Conservation (phyloP, 2,329 filamentous ascomycete species). For the Penicillium psychrosexuale region DNA sequence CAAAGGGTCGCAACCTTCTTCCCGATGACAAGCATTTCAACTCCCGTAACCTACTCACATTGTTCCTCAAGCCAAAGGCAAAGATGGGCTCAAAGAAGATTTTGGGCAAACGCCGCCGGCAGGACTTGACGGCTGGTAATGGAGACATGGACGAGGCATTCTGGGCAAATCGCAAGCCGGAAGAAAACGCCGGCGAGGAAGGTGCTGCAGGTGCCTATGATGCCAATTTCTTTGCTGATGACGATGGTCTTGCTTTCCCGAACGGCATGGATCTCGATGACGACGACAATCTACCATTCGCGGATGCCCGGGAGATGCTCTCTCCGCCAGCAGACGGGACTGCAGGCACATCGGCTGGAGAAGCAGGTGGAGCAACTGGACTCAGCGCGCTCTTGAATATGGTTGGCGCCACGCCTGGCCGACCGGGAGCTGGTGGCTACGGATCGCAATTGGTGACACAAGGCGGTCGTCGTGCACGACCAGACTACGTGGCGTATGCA, state of each 20-base stretch:
- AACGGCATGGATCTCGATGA: slow-evolving; percentile 48
- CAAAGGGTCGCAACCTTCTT: slow-evolving; percentile 85
- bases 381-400: slow-evolving; percentile 41
- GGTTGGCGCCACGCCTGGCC: slow-evolving; percentile 40
- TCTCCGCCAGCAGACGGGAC: slow-evolving; percentile 40
- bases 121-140: slow-evolving; percentile 57
- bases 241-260: slow-evolving; percentile 53
- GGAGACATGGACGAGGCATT: slow-evolving; percentile 93
- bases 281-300: slow-evolving; percentile 47
- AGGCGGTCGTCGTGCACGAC: slow-evolving; percentile 55
- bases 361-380: slow-evolving; percentile 35
- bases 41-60: slow-evolving; percentile 79
- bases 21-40: slow-evolving; percentile 99
- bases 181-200: slow-evolving; percentile 59
- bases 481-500: slow-evolving; percentile 65
- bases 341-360: slow-evolving; percentile 32
- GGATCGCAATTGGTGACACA: slow-evolving; percentile 62
- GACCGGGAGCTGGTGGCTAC: slow-evolving; percentile 50
- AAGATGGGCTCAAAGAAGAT: slow-evolving; percentile 67
- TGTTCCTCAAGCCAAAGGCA: slow-evolving; percentile 94
- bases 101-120: slow-evolving; percentile 48
- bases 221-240: slow-evolving; percentile 89
- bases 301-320: slow-evolving; percentile 50
- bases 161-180: slow-evolving; percentile 67
- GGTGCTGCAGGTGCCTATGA: slow-evolving; percentile 77